Evolutionary conservation across 495 filamentous ascomycete genomes (phyloP).

Genomic region (Aspergillus kassunensis): DNA sequence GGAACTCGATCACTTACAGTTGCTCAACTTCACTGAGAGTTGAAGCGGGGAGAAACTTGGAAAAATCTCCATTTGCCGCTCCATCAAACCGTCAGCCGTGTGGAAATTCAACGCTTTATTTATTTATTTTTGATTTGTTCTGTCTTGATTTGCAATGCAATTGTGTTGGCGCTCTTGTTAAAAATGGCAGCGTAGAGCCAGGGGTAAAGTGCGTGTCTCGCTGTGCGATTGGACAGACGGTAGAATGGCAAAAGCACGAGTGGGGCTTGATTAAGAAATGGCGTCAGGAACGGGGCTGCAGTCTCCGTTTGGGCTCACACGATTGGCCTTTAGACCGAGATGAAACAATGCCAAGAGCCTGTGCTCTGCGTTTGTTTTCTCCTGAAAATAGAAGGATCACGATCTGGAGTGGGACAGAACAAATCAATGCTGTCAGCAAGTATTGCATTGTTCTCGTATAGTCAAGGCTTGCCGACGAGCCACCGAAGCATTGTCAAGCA

Average conservation of each 20-base stretch:
- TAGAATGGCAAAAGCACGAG: not conserved
- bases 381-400: conserved; percentile 8
- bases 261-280: conserved; percentile 13
- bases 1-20: no score
- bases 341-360: conserved; percentile 20
- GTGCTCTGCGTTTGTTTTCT: conserved; percentile 17
- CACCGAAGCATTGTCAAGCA: no score
- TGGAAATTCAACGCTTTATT: not conserved
- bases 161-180: not conserved
- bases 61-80: not conserved
- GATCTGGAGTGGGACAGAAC: not conserved
- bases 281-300: conserved; percentile 20
- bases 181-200: conserved; percentile 8
- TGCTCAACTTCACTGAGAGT: no score
- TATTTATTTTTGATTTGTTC: not conserved
- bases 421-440: not conserved
- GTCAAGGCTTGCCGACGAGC: no score
- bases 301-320: not conserved
- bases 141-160: not conserved
- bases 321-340: conserved; percentile 9
- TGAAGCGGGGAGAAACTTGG: no score
- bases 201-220: not conserved
- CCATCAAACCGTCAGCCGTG: not conserved
- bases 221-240: not conserved
- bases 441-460: not conserved